These are phyloP conservation scores for Neophaeococcomyces mojaviensis DNA, from an alignment of 2,329 filamentous ascomycete species.

Conservation along the genomic window DNA sequence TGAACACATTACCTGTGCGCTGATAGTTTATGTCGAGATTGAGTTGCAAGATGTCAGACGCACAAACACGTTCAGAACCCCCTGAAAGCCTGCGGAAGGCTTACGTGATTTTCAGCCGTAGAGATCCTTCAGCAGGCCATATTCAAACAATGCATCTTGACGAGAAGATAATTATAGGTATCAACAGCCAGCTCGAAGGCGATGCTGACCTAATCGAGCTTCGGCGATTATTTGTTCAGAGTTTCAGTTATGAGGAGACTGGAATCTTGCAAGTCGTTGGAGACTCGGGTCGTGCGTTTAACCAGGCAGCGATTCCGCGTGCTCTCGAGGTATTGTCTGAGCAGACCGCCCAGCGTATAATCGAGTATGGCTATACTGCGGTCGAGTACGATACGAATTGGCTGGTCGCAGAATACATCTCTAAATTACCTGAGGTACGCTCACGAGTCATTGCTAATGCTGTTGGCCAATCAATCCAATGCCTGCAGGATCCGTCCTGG, in stretches of 20 bases:
- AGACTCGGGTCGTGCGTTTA: conserved; percentile 2
- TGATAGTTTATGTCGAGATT: too few relatives aligned
- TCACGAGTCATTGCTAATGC: neutral
- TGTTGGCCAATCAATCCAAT: conserved; percentile 3
- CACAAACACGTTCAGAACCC: too few relatives aligned
- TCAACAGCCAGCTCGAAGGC: too few relatives aligned
- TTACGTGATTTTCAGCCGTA: too few relatives aligned
- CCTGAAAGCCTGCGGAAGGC: too few relatives aligned
- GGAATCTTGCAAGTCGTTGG: conserved; percentile 4
- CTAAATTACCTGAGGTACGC: neutral
- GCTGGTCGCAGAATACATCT: conserved; percentile 1
- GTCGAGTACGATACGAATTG: conserved; percentile 7
- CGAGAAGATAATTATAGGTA: too few relatives aligned
- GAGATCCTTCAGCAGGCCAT: too few relatives aligned
- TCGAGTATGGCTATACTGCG: conserved; percentile 5
- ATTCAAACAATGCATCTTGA: too few relatives aligned
- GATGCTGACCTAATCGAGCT: neutral
- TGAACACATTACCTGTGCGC: too few relatives aligned
- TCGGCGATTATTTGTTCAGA: neutral
- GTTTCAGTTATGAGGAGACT: neutral
- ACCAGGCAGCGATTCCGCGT: neutral
- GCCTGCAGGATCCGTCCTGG: neutral
- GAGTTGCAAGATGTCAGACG: too few relatives aligned
- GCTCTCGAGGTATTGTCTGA: neutral
- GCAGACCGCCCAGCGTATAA: neutral